Evolutionary conservation across 768 basidiomycete species (phyloP), one percentile per base, ranked within the genome.

Genomic region (Agaricus sinodeliciosus): DNA sequence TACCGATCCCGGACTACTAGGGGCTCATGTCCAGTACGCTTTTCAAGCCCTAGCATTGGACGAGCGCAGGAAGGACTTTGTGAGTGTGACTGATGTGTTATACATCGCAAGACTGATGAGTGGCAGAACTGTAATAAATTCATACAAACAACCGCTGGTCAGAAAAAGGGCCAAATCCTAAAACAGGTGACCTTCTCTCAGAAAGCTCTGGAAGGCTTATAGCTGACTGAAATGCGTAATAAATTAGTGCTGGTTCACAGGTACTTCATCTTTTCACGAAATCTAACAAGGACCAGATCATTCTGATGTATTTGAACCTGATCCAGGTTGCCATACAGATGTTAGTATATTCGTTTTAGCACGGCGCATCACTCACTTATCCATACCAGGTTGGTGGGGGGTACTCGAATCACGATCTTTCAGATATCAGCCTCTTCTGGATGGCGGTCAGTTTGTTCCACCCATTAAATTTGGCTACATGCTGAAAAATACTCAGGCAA

Each of bases 1-100:
- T 61, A 74, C 73, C 9, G 82, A 87, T 59, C 40, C 52, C 12
- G 71, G 68, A 9, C 55, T 67, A 15, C 69, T 89, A 9, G 86
- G 85, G 31, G 69, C 75, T 25, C 86, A 89, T 62, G 67, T 89
- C 22, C 73, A 84, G 57, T 65, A 72, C 25, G 84, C 84, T 1
- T 87, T 80, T 59, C 87, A 89, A 51, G 82, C 85, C 1, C 64
- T 89, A 43, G 87, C 85, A 16, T 65, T 88, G 18, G 76, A 88
- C 55, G 87, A 89, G 64, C 73, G 71, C 28, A 72, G 87, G 47
- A 71, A 67, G 12, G 86, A 88, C 61, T 89, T 88, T 61, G 87
- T 86, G 65, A 57, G 83, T 58, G 19, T 7, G 26, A 6, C 44
- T 22, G 16, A n/a, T 47, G 42, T 15, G n/a, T 25, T 43, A 25